Evolutionary conservation across 1,284 basidiomycete genomes (phyloP), one percentile per base, ranked within the genome.

Genomic region (Cryptococcus sp.): DNA sequence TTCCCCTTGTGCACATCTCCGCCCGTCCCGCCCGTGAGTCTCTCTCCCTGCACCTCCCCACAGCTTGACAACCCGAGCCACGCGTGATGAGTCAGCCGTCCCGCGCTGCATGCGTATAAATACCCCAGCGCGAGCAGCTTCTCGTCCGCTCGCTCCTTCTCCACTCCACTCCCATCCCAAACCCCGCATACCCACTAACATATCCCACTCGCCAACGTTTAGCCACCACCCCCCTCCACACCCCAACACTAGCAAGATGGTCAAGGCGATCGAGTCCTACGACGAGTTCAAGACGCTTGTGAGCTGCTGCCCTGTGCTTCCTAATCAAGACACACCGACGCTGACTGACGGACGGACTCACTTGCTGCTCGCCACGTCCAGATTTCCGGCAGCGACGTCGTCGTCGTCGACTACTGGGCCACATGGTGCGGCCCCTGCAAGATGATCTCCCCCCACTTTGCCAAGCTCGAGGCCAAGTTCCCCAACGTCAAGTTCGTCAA

Each of bases 381-480:
- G 62, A 58, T 53, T 54, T 16, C 53, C 46, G 56, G 61, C 38
- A 54, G 51, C 35, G 46, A 62, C 23, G n/a, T 55, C 59, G 80
- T 83, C 67, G 78, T 90, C 52, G 82, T 91, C 69, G 88, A 91
- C 79, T 91, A 88, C 80, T 89, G 76, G 77, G 79, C 79, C 16
- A 79, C 77, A 18, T 80, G 79, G 80, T 82, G 76, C 65, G 81
- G 83, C 46, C 86, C 87, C 37, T 91, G 91, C 83, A 85, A 82
- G 71, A 75, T 84, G 64, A 91, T 90, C 80, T 83, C 85, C 48
- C 86, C 88, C 52, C 79, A 90, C 66, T 90, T 92, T 71, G 85
- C 87, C 78, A 85, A 85, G 78, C 74, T 90, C 55, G 65, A 74
- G 15, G 71, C 61, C 4, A 76, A 81, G 64, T 78, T 70, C 68